Evolutionary conservation across 1,284 basidiomycete species (phyloP).

Genomic region (Ustilago sp.): DNA sequence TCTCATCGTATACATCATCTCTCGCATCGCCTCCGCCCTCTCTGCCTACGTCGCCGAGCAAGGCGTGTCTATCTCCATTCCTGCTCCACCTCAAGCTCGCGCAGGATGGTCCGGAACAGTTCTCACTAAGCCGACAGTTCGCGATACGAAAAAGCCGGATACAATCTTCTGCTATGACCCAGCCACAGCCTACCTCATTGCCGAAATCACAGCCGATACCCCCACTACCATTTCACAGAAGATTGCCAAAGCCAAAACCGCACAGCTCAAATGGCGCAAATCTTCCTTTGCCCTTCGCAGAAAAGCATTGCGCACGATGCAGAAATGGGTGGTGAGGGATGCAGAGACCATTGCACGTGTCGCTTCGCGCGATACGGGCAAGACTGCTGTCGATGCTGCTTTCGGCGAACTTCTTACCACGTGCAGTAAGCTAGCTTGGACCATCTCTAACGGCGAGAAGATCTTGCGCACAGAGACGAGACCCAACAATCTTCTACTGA

Average conservation of each 20-base stretch:
- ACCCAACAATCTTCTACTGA: slow-evolving; percentile 79
- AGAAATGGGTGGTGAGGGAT: slow-evolving; percentile 90
- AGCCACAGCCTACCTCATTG: slow-evolving; percentile 83
- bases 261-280: slow-evolving; percentile 79
- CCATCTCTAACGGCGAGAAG: slow-evolving; percentile 54
- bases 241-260: slow-evolving; percentile 76
- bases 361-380: slow-evolving; percentile 94
- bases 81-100: slow-evolving; percentile 41
- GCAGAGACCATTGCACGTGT: slow-evolving; percentile 86
- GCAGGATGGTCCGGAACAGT: slow-evolving; percentile 53
- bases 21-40: slow-evolving; percentile 16
- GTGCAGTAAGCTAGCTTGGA: slow-evolving; percentile 63
- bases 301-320: slow-evolving; percentile 83
- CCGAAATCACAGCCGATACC: slow-evolving; percentile 78
- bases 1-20: slow-evolving; percentile 33
- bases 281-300: slow-evolving; percentile 82
- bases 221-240: slow-evolving; percentile 78
- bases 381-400: slow-evolving; percentile 78
- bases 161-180: slow-evolving; percentile 91
- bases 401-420: slow-evolving; percentile 67
- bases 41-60: slow-evolving; percentile 22
- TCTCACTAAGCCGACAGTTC: slow-evolving; percentile 34
- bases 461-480: slow-evolving; percentile 52
- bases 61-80: slow-evolving; percentile 30
- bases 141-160: slow-evolving; percentile 57